A percentile compares a stretch with the other conserved stretches of the same genome.
Evolutionary conservation across 2,329 filamentous ascomycete species (phyloP).

Genomic region (Fusarium sambucinum): DNA sequence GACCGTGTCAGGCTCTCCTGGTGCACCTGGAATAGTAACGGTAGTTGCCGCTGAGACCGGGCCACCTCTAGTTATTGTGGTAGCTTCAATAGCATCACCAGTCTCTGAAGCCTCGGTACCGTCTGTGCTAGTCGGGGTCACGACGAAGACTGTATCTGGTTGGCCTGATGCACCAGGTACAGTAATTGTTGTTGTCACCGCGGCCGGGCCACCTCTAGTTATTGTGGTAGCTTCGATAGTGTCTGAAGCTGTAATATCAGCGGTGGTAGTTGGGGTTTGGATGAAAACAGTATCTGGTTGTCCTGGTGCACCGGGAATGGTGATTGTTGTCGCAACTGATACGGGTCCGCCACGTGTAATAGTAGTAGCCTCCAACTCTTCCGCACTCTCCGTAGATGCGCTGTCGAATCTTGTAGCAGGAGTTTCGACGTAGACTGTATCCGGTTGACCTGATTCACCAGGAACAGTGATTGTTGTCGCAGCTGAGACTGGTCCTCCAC

Average conservation of each 20-base stretch:
- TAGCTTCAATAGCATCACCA: not conserved
- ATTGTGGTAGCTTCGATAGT: too few species aligned
- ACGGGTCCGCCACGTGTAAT: conserved; percentile 9
- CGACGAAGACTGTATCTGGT: not conserved
- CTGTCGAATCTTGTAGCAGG: not conserved
- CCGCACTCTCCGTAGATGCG: not conserved
- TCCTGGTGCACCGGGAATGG: not conserved
- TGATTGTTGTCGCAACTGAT: not conserved
- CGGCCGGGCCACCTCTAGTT: too few species aligned
- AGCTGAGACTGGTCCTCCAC: not conserved
- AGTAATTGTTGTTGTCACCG: conserved; percentile 3
- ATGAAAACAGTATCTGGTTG: too few species aligned
- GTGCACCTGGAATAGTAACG: not conserved
- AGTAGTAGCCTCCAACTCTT: not conserved
- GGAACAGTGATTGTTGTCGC: not conserved
- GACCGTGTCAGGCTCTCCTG: not conserved
- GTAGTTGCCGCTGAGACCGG: not conserved
- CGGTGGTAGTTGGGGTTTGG: too few species aligned
- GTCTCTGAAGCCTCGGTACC: not conserved
- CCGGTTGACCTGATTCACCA: not conserved
- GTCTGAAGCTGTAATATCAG: too few species aligned
- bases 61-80: not conserved
- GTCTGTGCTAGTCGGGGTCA: not conserved
- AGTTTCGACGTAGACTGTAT: not conserved
- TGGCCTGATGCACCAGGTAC: not conserved